Conservation (phyloP, 345 rosid species). For the Dipteronia dyeriana region DNA sequence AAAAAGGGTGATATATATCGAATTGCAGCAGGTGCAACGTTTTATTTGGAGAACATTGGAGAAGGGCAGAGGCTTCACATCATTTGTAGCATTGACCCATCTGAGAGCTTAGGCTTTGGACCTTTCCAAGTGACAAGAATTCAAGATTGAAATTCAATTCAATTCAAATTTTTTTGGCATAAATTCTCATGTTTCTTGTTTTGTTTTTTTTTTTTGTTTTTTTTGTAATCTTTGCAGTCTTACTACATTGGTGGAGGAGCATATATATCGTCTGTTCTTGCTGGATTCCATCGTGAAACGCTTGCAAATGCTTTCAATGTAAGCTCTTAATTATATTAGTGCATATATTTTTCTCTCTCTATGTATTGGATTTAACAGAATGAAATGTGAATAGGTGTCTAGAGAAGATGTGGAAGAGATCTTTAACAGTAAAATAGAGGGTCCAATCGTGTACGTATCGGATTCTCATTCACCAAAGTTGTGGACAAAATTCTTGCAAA, state of each 20-base stretch:
- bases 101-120: constrained; percentile 63
- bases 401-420: constrained; percentile 40
- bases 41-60: constrained; percentile 68
- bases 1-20: constrained; percentile 64
- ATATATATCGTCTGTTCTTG: constrained; percentile 53
- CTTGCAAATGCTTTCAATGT: constrained; percentile 79
- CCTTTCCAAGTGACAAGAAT: constrained; percentile 53
- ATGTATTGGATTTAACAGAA: not conserved
- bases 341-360: not conserved
- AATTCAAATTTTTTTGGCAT: too few species aligned
- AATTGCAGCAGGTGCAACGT: constrained; percentile 74
- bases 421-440: constrained; percentile 41
- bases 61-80: constrained; percentile 70
- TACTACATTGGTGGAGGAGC: constrained; percentile 85
- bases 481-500: constrained; percentile 58
- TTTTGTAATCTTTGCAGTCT: too few species aligned
- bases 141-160: too few species aligned
- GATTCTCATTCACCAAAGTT: constrained; percentile 46
- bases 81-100: constrained; percentile 66
- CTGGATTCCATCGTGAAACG: constrained; percentile 63
- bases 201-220: too few species aligned
- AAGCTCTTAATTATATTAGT: constrained; percentile 19
- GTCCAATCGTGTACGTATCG: constrained; percentile 59
- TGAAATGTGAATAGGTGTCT: constrained; percentile 40
- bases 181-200: too few species aligned